These are phyloP conservation scores for Aureobasidium melanogenum DNA, from an alignment of 2,329 filamentous ascomycete species.

Conservation along the genomic window DNA sequence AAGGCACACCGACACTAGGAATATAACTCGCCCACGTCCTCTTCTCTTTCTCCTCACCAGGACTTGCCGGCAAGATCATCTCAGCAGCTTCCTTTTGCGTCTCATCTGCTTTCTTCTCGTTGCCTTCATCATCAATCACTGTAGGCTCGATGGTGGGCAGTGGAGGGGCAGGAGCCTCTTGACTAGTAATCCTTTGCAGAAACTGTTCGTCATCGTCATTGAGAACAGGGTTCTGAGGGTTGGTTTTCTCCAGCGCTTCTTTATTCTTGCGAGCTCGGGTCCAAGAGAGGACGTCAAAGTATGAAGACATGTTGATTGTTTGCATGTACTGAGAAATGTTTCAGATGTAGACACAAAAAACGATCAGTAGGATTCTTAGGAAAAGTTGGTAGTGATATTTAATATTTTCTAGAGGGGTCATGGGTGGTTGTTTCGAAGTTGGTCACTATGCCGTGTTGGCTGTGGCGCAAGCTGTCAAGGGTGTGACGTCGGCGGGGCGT, in stretches of 20 bases:
- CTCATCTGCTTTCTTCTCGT: conserved; percentile 26
- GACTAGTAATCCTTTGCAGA: conserved; percentile 41
- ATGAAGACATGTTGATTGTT: conserved; percentile 20
- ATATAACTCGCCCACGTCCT: conserved; percentile 29
- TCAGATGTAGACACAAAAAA: not conserved
- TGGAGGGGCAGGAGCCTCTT: conserved; percentile 34
- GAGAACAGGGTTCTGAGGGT: conserved; percentile 39
- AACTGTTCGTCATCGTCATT: conserved; percentile 54
- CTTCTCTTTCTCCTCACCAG: conserved; percentile 18
- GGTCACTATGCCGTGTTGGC: not conserved
- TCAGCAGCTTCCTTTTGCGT: conserved; percentile 19
- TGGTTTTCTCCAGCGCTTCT: conserved; percentile 27
- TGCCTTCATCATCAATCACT: conserved; percentile 26
- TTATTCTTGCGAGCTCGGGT: conserved; percentile 28
- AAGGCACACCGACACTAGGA: conserved; percentile 14
- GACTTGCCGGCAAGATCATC: not conserved
- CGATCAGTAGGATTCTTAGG: not conserved
- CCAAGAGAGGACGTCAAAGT: conserved; percentile 27
- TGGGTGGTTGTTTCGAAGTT: not conserved
- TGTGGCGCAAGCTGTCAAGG: conserved; percentile 4
- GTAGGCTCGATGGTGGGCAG: conserved; percentile 28
- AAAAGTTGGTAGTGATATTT: not conserved
- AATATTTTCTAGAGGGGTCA: not conserved
- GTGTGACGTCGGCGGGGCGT: not conserved
- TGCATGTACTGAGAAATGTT: not conserved